Evolutionary conservation across 495 filamentous ascomycete genomes (phyloP), one percentile per base, ranked within the genome.

Genomic region (Hyphodiscus hymeniophilus): DNA sequence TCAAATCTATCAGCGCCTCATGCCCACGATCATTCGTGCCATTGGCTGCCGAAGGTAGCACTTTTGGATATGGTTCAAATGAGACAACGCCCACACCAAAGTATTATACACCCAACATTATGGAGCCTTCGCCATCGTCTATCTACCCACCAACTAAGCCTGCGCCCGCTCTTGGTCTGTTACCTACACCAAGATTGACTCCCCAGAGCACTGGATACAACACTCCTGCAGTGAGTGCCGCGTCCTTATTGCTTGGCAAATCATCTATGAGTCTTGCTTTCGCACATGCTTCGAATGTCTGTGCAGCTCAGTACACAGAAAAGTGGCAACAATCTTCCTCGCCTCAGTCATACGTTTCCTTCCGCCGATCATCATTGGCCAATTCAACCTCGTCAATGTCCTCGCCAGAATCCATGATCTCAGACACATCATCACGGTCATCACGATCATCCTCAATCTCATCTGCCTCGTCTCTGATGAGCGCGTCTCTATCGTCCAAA

Each of bases 201-300:
- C 88, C 89, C n/a, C 82, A 87, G 58, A 72, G 74, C 28, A 75
- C 75, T 53, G 74, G 77, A 63, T 80, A 80, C 59, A 77, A 71
- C 68, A 94, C 90, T 84, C 91, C 91, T 86, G 89, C 90, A 69
- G 90, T 73, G 85, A 84, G 85, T 84, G 72, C 75, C 66, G 70
- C 69, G 59, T 54, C 71, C 64, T 63, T 70, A 70, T 57, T 79
- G 66, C 67, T 73, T 38, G 54, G 62, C 17, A 67, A 65, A 48
- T 47, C 56, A 12, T 85, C 87, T 15, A 90, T 94, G 78, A 71
- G 80, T 55, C 71, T 79, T 43, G 89, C 86, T 28, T 87, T 95
- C 82, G 77, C 80, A 2, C 84, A 89, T 58, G 82, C 74, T 21
- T 80, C 87, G 47, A 81, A 70, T 57, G 61, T 73, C 44, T 76